Conservation (phyloP, 139 green algal species). For the Picochlorum sp. region DNA sequence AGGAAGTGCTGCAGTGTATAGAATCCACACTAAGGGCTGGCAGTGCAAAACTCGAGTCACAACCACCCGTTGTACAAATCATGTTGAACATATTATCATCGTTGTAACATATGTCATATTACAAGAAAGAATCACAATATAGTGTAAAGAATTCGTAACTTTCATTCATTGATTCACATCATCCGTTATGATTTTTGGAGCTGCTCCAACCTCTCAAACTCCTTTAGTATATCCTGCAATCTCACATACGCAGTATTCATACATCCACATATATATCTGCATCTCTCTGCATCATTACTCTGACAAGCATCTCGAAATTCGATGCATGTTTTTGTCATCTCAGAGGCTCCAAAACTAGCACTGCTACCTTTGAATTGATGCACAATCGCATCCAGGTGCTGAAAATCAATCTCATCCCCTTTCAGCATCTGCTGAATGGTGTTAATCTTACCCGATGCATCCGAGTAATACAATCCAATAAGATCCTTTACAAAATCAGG, state of each 20-base stretch:
- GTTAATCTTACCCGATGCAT: conserved; percentile 37
- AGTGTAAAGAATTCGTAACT: not conserved
- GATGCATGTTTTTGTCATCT: conserved; percentile 49
- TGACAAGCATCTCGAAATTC: conserved; percentile 56
- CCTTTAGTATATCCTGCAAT: conserved; percentile 43
- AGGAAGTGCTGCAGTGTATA: conserved; percentile 37
- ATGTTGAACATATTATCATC: too few species aligned
- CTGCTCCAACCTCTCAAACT: conserved; percentile 54
- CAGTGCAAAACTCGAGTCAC: not conserved
- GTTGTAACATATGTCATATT: too few species aligned
- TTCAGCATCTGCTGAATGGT: not conserved
- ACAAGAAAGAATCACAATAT: too few species aligned
- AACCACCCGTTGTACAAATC: not conserved
- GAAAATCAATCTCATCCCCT: conserved; percentile 29
- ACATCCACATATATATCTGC: conserved; percentile 29
- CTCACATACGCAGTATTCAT: conserved; percentile 21
- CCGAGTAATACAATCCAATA: conserved; percentile 74
- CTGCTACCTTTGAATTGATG: conserved; percentile 85
- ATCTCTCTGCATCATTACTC: conserved; percentile 16
- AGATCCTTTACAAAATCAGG: conserved; percentile 73
- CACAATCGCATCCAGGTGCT: conserved; percentile 64
- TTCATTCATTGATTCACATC: conserved; percentile 7
- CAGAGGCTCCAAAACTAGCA: conserved; percentile 45
- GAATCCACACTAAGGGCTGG: conserved; percentile 22
- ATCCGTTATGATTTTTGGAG: conserved; percentile 31